Base-by-base conservation (phyloP, 2,329 filamentous ascomycete species). In the Colletotrichum paranaense region DNA sequence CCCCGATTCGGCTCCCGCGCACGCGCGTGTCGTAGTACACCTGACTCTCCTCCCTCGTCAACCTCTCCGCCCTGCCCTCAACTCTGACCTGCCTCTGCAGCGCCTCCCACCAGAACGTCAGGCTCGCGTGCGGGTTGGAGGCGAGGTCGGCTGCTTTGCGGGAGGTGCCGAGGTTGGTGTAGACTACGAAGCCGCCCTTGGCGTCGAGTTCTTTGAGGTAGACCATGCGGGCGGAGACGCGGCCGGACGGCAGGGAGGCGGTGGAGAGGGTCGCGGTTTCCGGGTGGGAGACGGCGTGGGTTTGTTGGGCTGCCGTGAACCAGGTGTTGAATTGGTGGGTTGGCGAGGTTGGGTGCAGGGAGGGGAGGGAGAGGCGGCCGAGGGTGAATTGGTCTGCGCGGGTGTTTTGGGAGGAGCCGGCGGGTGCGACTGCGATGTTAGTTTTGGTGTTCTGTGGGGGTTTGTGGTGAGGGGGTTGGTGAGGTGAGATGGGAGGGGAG, bases 131-230 rank as follows among this genome's bases (percentile, higher is more conserved):
- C 32, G 90, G 89, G 82, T 98, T 99, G 4, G 84, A 87, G 26
- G 85, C 87, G 7, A 97, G 84, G 81, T 98, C 94, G 62, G 84
- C 79, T 0, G 92, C 90, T 85, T 92, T 91, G 78, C 88, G 85
- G 72, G 91, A 94, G 0, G 94, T 97, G 73, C 91, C 95, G 86
- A 95, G 96, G 83, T 99, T 99, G 79, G 91, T 93, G 87, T 98
- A 99, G 62, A 99, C 88, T 56, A 98, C 95, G 84, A 97, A 99
- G 19, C 95, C 95, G 24, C 82, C 83, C 5, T 83, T 78, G 67
- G 87, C 83, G 82, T 98, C 95, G 28, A 98, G 91, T 86, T 98
- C 97, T 84, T 99, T 99, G 76, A 99, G 89, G 84, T 98, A 99
- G 49, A 99, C 95, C 77, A 95, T 89, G 72, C 97, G 94, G 4